Evolutionary conservation across 768 basidiomycete genomes (phyloP).

Genomic region (Kondoa malvinella): DNA sequence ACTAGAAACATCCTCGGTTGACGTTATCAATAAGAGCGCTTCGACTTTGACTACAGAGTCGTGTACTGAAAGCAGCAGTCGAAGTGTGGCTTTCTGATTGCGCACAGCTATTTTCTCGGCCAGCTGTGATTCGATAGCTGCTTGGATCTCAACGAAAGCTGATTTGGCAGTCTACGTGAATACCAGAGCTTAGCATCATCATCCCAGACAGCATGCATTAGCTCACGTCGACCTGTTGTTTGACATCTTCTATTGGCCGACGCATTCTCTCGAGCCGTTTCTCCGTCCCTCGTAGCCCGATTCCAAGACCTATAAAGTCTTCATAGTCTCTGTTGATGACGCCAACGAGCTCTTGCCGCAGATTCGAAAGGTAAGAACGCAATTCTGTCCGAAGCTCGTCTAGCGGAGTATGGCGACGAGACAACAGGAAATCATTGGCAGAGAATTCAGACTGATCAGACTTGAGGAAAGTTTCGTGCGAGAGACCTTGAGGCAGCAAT

Average conservation of each 20-base stretch:
- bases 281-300: constrained; percentile 59
- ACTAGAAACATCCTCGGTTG: neutral
- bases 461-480: constrained; percentile 13
- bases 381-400: constrained; percentile 75
- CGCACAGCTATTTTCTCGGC: constrained; percentile 55
- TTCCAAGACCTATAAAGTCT: constrained; percentile 90
- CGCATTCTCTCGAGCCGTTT: constrained; percentile 36
- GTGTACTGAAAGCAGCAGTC: constrained; percentile 76
- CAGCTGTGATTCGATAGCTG: constrained; percentile 60
- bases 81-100: constrained; percentile 73
- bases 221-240: constrained; percentile 48
- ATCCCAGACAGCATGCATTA: constrained; percentile 42
- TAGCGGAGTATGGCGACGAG: constrained; percentile 59
- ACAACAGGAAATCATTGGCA: constrained; percentile 72
- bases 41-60: constrained; percentile 81
- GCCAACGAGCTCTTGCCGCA: constrained; percentile 86
- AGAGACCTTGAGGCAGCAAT: constrained; percentile 9
- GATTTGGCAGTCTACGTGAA: constrained; percentile 40
- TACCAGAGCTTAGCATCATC: constrained; percentile 57
- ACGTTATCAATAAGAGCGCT: constrained; percentile 42
- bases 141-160: constrained; percentile 49
- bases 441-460: constrained; percentile 38
- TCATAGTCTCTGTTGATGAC: constrained; percentile 97
- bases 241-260: constrained; percentile 48
- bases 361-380: constrained; percentile 57